Evolutionary conservation across 1,139 yeast genomes (phyloP), one percentile per base, ranked within the genome.

Genomic region (Geotrichum citri-aurantii): DNA sequence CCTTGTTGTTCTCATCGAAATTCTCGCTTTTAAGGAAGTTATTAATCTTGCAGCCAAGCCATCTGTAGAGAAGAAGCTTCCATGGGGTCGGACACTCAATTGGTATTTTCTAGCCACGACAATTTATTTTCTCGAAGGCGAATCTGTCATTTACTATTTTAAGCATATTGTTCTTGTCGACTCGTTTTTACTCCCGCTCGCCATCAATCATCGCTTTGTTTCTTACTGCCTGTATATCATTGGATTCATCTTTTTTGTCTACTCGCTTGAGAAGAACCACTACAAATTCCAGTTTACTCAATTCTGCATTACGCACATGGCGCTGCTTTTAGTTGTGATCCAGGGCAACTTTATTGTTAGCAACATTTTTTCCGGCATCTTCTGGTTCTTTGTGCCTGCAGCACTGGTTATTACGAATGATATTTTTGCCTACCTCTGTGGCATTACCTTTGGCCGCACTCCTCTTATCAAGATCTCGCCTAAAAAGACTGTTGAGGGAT

Each of bases 401-500:
- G 85, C 95, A 3, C 79, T 93, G 68, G 99, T 93, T 54, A 89
- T 93, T 66, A 88, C 91, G 60, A 93, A 93, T 72, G 99, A 93
- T 71, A 91, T 92, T 58, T 92, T 91, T 79, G 99, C 99, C 42
- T 93, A 93, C 71, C 78, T 93, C 61, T 93, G 98, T 76, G 99
- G 99, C 55, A 93, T 93, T 65, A 89, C 98, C 1, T 91, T 93
- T 75, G 99, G 99, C 56, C 83, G 81, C 64, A 92, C 98, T 54
- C 97, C 89, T 70, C 82, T 93, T 68, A 90, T 95, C 68, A 92
- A 88, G 60, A 89, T 93, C 64, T 89, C 97, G 17, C 99, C 99
- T 56, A 93, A 93, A 74, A 93, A 93, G 76, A 93, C 99, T 1
- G 92, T 92, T 29, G 99, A 93, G 75, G 99, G 99, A 2, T 93